These are phyloP conservation scores for Osmanthus fragrans DNA, from an alignment of 257 asterid genomes.

Conservation along the genomic window DNA sequence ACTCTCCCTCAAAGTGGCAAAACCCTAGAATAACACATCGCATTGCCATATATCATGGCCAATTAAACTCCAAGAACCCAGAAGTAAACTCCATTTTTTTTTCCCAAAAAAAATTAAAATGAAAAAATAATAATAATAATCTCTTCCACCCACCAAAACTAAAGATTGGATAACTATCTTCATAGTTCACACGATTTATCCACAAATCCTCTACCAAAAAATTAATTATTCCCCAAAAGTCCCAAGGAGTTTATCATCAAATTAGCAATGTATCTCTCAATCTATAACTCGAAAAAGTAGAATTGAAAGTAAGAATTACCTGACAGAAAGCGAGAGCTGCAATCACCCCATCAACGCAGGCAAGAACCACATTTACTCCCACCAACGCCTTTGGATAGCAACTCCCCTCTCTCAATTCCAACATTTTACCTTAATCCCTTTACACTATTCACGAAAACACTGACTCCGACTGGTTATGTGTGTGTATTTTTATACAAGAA, in stretches of 20 bases:
- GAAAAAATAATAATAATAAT: neutral
- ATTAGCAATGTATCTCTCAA: neutral
- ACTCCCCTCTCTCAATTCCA: constrained; percentile 33
- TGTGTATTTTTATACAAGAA: neutral
- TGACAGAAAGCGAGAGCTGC: constrained; percentile 40
- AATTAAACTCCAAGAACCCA: neutral
- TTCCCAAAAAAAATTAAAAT: neutral
- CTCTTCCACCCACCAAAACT: neutral
- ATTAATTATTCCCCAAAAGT: neutral
- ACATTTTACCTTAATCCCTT: constrained; percentile 26
- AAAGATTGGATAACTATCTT: neutral
- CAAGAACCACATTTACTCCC: constrained; percentile 44
- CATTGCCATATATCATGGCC: neutral
- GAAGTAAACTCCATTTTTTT: neutral
- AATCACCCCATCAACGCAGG: constrained; percentile 36
- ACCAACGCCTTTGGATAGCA: constrained; percentile 35
- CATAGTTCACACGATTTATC: neutral
- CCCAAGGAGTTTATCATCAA: neutral
- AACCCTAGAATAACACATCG: neutral
- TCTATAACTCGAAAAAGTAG: neutral
- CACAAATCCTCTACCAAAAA: neutral
- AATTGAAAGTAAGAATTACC: constrained; percentile 25
- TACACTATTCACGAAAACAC: neutral
- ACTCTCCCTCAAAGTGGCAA: no score
- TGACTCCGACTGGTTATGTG: neutral